These are phyloP conservation scores for Chlamydomonas sphaeroides DNA, from an alignment of 139 green algal genomes.

Conservation along the genomic window DNA sequence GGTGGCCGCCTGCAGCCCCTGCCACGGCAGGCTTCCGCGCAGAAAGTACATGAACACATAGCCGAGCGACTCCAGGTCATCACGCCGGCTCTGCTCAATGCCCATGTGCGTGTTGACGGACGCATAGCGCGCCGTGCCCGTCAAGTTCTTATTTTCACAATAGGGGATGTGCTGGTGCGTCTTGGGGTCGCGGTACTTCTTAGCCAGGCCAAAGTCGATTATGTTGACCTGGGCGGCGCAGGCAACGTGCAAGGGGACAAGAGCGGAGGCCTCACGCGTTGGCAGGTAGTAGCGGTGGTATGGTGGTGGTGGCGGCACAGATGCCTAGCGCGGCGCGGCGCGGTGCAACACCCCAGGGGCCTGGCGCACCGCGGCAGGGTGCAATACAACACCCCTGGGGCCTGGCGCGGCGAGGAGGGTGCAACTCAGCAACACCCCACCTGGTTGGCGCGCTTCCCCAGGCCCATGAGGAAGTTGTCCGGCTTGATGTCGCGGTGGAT, in stretches of 20 bases:
- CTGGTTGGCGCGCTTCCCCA: constrained; percentile 93
- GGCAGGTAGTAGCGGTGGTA: too few relatives aligned
- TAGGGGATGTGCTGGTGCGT: constrained; percentile 99
- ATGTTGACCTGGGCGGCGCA: constrained; percentile 85
- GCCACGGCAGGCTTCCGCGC: constrained; percentile 94
- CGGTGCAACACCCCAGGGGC: too few relatives aligned
- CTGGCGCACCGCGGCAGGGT: too few relatives aligned
- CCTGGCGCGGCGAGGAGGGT: too few relatives aligned
- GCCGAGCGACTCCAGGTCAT: constrained; percentile 78
- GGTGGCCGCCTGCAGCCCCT: constrained; percentile 88
- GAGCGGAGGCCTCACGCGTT: too few relatives aligned
- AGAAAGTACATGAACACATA: constrained; percentile 99
- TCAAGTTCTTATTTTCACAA: constrained; percentile 98
- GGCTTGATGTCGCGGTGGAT: constrained; percentile 99
- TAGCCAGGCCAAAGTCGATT: constrained; percentile 97
- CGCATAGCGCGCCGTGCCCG: constrained; percentile 96
- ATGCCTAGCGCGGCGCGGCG: too few relatives aligned
- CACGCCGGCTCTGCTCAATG: constrained; percentile 93
- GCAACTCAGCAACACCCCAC: too few relatives aligned
- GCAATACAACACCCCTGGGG: too few relatives aligned
- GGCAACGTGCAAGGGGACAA: too few relatives aligned
- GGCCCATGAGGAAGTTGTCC: constrained; percentile 99
- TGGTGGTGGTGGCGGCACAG: too few relatives aligned
- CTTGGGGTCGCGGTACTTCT: constrained; percentile 99
- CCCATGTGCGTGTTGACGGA: constrained; percentile 99